Evolutionary conservation across 805 yeast species (phyloP).

Genomic region (Kluyveromyces lactis): DNA sequence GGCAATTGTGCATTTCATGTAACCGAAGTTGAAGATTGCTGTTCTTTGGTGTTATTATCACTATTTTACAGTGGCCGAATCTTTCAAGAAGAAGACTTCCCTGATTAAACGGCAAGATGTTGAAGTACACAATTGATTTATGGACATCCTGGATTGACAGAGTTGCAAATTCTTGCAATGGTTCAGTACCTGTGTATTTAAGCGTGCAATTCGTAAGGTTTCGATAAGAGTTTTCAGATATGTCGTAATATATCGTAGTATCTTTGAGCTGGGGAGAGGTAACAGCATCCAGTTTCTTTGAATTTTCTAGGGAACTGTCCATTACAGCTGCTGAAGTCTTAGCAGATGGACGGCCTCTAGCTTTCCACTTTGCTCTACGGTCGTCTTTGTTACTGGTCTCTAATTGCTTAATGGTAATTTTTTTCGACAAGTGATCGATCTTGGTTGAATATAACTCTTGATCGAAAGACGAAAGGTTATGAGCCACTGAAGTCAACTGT

Average conservation of each 20-base stretch:
- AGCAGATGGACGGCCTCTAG: background rate
- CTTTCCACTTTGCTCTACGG: background rate
- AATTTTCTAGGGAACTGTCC: too few relatives aligned
- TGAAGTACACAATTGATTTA: slow-evolving; percentile 10
- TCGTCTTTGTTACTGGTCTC: background rate
- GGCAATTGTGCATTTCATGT: slow-evolving; percentile 17
- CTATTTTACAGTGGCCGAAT: slow-evolving; percentile 11
- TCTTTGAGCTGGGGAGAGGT: background rate
- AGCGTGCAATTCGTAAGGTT: background rate
- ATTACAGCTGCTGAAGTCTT: background rate
- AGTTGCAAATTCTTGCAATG: slow-evolving; percentile 7
- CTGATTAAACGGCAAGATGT: slow-evolving; percentile 12
- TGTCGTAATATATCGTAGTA: background rate
- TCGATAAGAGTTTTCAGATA: background rate
- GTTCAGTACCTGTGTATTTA: background rate
- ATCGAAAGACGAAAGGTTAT: slow-evolving; percentile 14
- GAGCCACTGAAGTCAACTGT: slow-evolving; percentile 8
- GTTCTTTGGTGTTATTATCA: slow-evolving; percentile 8
- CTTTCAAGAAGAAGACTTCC: slow-evolving; percentile 22
- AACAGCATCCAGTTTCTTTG: too few relatives aligned
- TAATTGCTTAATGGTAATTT: slow-evolving; percentile 4
- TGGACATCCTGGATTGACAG: slow-evolving; percentile 12
- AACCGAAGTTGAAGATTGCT: slow-evolving; percentile 21
- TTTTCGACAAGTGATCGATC: slow-evolving; percentile 12
- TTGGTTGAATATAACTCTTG: slow-evolving; percentile 11